Conservation (phyloP, 1,284 basidiomycete species). For the Violaceomyces palustris region DNA sequence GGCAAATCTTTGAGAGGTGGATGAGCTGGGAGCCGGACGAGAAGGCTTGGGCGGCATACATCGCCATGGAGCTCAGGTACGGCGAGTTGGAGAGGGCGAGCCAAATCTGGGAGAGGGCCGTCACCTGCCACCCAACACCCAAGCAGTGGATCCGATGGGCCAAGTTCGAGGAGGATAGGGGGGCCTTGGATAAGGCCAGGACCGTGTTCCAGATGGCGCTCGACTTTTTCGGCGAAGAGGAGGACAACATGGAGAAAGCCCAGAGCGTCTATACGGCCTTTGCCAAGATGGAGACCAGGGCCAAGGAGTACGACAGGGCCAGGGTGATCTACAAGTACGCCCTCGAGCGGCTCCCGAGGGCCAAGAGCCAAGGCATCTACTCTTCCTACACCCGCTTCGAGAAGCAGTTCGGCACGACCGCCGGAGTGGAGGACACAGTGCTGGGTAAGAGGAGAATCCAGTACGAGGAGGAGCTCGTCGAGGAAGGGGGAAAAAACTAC, state of each 20-base stretch:
- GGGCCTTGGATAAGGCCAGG: slow-evolving; percentile 71
- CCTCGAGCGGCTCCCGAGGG: slow-evolving; percentile 78
- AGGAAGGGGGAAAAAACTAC: slow-evolving; percentile 68
- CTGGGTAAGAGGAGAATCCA: slow-evolving; percentile 93
- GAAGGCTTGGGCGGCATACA: slow-evolving; percentile 97
- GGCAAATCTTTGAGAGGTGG: slow-evolving; percentile 98
- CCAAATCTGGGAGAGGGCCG: slow-evolving; percentile 88
- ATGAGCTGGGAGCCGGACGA: slow-evolving; percentile 99
- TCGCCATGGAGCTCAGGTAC: slow-evolving; percentile 92
- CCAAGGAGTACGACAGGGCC: slow-evolving; percentile 94
- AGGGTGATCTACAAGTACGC: slow-evolving; percentile 98
- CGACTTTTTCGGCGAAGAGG: slow-evolving; percentile 95
- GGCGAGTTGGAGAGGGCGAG: slow-evolving; percentile 86
- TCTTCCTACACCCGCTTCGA: slow-evolving; percentile 93
- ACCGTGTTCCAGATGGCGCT: slow-evolving; percentile 95
- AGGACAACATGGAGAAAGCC: slow-evolving; percentile 93
- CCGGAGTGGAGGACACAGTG: slow-evolving; percentile 85
- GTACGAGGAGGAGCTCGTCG: slow-evolving; percentile 60
- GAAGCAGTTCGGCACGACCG: slow-evolving; percentile 89
- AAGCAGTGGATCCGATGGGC: slow-evolving; percentile 93
- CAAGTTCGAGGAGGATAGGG: slow-evolving; percentile 93
- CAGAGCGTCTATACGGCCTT: slow-evolving; percentile 94
- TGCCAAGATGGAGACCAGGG: slow-evolving; percentile 92
- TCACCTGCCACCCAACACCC: slow-evolving; percentile 86
- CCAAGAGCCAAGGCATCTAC: slow-evolving; percentile 79